Base-by-base conservation (phyloP, 148 eudicot genomes). In the Chenopodium album region DNA sequence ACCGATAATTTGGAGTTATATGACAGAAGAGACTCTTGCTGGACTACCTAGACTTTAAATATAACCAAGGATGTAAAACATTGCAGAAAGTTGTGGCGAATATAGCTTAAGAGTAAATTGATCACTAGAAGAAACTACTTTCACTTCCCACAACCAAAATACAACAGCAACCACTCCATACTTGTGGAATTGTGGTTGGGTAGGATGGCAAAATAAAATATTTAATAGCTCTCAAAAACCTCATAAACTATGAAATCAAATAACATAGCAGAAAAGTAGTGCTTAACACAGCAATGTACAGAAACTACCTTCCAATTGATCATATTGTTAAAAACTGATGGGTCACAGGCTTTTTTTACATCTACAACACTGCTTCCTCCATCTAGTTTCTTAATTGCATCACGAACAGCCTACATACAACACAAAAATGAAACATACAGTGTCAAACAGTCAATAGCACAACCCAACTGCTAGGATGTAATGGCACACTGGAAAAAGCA, bases 251-350 rank as follows among this genome's bases (percentile, higher is more conserved):
- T 9, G 69, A 76, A 23, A 32, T 20, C 26, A 81, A 9, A n/a
- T 29, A 20, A 60, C 34, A 47, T 34, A 71, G 22, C 54, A 50
- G 52, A 54, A 23, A n/a, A 81, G 37, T 37, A 70, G 62, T 71
- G 34, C 79, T 74, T 41, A 23, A 50, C 71, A 64, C 7, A 69
- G 63, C 13, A 47, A 4, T 34, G 37, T 34, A 23, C 66, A 22
- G 47, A 63, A 81, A 63, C 47, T 84, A 96, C 99, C 98, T 88
- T 90, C 97, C 97, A 94, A 84, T 85, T 91, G 73, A 56, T n/a
- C 76, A 90, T 80, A 89, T 91, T 92, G 28, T 82, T 78, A 63
- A 96, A 90, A 79, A 85, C 83, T 81, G 77, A 84, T 66, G 93
- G 94, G 81, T 85, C 92, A 85, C 97, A 96, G 23, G 92, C 86